Evolutionary conservation across 441 rosid species (phyloP).

Genomic region (Gossypium laxum): DNA sequence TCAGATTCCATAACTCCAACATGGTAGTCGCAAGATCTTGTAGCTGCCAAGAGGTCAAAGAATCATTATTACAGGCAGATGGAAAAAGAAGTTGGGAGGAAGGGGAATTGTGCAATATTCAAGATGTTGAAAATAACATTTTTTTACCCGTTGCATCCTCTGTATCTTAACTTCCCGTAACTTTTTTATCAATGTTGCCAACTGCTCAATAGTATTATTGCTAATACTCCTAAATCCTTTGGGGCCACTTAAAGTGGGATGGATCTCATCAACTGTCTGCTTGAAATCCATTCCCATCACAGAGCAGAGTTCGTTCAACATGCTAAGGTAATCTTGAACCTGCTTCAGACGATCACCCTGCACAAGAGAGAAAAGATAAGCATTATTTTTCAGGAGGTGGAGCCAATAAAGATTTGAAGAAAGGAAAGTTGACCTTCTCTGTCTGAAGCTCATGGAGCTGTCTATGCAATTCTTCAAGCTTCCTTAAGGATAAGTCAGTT

Average conservation of each 20-base stretch:
- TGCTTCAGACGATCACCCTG: constrained; percentile 67
- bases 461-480: constrained; percentile 72
- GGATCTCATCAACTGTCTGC: constrained; percentile 42
- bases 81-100: not conserved
- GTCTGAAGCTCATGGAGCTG: constrained; percentile 65
- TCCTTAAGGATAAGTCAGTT: constrained; percentile 66
- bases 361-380: constrained; percentile 7
- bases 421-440: constrained; percentile 51
- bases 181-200: constrained; percentile 45
- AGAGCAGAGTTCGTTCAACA: constrained; percentile 47
- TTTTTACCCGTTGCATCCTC: constrained; percentile 78
- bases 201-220: constrained; percentile 43
- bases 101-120: not conserved
- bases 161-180: constrained; percentile 70
- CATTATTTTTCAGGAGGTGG: not conserved
- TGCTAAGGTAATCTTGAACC: constrained; percentile 52
- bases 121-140: not conserved
- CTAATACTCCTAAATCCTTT: constrained; percentile 57
- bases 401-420: constrained; percentile 1
- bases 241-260: constrained; percentile 43
- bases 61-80: not conserved
- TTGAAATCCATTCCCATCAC: constrained; percentile 79
- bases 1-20: constrained; percentile 91
- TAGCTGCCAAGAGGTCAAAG: constrained; percentile 38
- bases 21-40: constrained; percentile 90